These are phyloP conservation scores for Volvox africanus DNA, from an alignment of 139 green algal species.

Conservation along the genomic window DNA sequence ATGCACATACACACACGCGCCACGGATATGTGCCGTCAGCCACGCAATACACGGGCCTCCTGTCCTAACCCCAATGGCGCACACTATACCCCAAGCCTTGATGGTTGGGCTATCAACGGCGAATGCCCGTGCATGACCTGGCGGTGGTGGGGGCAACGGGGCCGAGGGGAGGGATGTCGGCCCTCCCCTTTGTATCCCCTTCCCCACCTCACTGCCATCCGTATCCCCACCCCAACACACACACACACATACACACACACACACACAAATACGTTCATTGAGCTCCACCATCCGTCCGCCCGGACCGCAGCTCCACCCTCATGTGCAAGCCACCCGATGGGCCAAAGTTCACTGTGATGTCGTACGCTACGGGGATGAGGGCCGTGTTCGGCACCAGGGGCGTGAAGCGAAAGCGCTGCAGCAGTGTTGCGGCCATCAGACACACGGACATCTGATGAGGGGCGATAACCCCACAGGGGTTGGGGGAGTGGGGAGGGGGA, in stretches of 20 bases:
- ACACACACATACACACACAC: neutral
- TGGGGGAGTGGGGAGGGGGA: neutral
- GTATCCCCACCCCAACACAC: too few relatives aligned
- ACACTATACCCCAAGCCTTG: too few relatives aligned
- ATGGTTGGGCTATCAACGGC: too few relatives aligned
- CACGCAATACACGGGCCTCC: too few relatives aligned
- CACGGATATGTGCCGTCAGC: too few relatives aligned
- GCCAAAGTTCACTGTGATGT: constrained; percentile 80
- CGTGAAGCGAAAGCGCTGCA: constrained; percentile 67
- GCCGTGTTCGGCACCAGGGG: constrained; percentile 51
- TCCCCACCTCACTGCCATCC: too few relatives aligned
- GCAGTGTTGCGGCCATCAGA: constrained; percentile 68
- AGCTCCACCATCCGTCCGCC: neutral
- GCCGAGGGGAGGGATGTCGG: too few relatives aligned
- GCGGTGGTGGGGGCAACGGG: too few relatives aligned
- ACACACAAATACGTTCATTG: neutral
- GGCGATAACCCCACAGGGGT: neutral
- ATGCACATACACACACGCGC: too few relatives aligned
- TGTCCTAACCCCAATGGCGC: too few relatives aligned
- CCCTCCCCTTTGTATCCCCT: too few relatives aligned
- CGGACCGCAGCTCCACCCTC: constrained; percentile 51
- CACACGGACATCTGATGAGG: constrained; percentile 62
- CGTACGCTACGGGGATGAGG: constrained; percentile 66
- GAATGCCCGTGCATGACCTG: too few relatives aligned
- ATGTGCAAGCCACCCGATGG: constrained; percentile 65